phyloP scores from a whole-genome alignment of 768 basidiomycete species.

The Leccinum disarticulatum region DNA sequence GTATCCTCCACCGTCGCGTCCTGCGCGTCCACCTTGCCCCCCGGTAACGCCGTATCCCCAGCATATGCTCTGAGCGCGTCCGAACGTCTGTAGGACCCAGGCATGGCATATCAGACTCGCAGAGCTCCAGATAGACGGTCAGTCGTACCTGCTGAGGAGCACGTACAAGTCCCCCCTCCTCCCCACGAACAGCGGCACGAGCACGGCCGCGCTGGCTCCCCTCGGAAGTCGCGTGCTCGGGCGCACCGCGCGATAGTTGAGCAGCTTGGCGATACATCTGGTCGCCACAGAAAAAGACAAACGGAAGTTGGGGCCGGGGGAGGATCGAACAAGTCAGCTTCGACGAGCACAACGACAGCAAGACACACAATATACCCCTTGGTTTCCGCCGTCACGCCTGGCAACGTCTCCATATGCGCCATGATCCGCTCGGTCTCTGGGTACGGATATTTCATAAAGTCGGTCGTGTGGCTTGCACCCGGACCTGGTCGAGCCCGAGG shows the following conservation, averaged over 20 bases:
- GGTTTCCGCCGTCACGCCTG: constrained; percentile 21
- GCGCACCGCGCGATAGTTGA: constrained; percentile 25
- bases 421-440: constrained; percentile 10
- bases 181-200: constrained; percentile 85
- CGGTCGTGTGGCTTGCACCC: background rate
- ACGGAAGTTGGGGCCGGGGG: background rate
- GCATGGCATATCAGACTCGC: background rate
- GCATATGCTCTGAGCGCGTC: constrained; percentile 73
- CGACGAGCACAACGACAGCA: background rate
- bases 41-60: constrained; percentile 86
- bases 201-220: constrained; percentile 67
- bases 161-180: constrained; percentile 84
- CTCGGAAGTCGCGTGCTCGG: constrained; percentile 48
- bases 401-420: constrained; percentile 12
- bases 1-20: constrained; percentile 76
- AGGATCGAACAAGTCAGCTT: background rate
- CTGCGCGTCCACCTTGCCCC: constrained; percentile 72
- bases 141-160: constrained; percentile 70
- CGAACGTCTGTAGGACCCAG: constrained; percentile 54
- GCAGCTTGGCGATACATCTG: constrained; percentile 29
- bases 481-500: background rate
- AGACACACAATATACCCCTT: constrained; percentile 15
- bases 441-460: constrained; percentile 23
- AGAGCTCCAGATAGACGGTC: background rate
- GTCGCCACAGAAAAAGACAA: background rate